phyloP scores from a whole-genome alignment of 805 yeast genomes.

The Tetrapisispora phaffii region DNA sequence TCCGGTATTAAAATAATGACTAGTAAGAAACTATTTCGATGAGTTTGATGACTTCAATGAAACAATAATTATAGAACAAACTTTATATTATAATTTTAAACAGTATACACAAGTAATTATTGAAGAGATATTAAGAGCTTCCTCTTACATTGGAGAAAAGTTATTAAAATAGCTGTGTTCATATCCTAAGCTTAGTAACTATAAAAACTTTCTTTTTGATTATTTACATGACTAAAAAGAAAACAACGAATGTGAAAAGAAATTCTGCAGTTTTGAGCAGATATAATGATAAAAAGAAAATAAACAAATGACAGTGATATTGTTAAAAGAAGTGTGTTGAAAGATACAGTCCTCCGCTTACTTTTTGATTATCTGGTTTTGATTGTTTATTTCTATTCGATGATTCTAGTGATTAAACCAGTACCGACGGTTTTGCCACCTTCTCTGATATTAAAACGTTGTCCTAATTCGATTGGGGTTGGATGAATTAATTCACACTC shows the following conservation, averaged over 20 bases:
- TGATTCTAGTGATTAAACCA: conserved; percentile 89
- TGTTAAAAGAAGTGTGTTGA: too few relatives aligned
- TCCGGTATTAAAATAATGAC: too few relatives aligned
- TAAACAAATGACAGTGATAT: neutral
- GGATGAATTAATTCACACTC: conserved; percentile 80
- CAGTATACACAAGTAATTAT: too few relatives aligned
- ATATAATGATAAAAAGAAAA: neutral
- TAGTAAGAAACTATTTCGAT: too few relatives aligned
- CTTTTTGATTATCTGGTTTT: neutral
- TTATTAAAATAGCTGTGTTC: too few relatives aligned
- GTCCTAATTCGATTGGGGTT: conserved; percentile 90
- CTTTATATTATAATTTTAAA: too few relatives aligned
- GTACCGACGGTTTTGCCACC: conserved; percentile 99
- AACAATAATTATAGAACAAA: too few relatives aligned
- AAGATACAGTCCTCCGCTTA: too few relatives aligned
- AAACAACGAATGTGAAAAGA: neutral
- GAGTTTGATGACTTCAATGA: too few relatives aligned
- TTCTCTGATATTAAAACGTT: conserved; percentile 98
- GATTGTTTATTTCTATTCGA: conserved; percentile 35
- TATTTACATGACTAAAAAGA: conserved; percentile 2
- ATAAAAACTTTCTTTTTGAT: neutral
- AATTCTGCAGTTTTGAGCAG: neutral
- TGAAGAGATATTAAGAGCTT: too few relatives aligned
- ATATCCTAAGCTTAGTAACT: too few relatives aligned
- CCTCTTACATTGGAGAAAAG: too few relatives aligned